phyloP scores from a whole-genome alignment of 768 basidiomycete genomes.

The Mycena pura region DNA sequence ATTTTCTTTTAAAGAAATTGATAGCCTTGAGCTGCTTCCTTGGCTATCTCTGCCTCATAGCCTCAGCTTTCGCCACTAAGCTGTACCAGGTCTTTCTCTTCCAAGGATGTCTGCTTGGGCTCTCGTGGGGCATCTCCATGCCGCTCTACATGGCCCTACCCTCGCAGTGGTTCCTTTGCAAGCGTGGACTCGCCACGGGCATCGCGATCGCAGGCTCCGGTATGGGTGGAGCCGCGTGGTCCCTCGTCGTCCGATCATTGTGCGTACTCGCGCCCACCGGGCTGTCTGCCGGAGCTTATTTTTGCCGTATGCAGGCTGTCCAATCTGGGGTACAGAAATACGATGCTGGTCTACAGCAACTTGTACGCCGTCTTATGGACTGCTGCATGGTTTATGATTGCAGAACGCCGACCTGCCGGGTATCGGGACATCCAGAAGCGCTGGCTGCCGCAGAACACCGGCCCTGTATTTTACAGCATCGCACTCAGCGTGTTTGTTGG shows the following conservation, averaged over 20 bases:
- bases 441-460: slow-evolving; percentile 31
- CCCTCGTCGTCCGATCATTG: slow-evolving; percentile 30
- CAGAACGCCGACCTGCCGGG: slow-evolving; percentile 31
- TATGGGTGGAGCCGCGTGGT: slow-evolving; percentile 36
- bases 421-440: slow-evolving; percentile 22
- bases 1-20: slow-evolving; percentile 29
- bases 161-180: slow-evolving; percentile 41
- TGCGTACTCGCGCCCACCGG: too few relatives aligned
- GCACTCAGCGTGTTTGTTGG: slow-evolving; percentile 38
- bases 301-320: too few relatives aligned
- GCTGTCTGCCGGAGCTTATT: too few relatives aligned
- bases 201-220: slow-evolving; percentile 41
- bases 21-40: slow-evolving; percentile 37
- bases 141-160: slow-evolving; percentile 40
- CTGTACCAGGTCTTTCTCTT: slow-evolving; percentile 40
- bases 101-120: slow-evolving; percentile 31
- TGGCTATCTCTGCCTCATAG: slow-evolving; percentile 35
- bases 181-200: slow-evolving; percentile 41
- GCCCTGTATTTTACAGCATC: slow-evolving; percentile 40
- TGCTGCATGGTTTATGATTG: slow-evolving; percentile 38
- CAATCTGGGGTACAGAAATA: slow-evolving; percentile 37
- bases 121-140: slow-evolving; percentile 31
- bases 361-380: slow-evolving; percentile 34
- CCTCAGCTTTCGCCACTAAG: slow-evolving; percentile 38
- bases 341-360: slow-evolving; percentile 39